A percentile compares a stretch with the other conserved stretches of the same genome.
Conservation (phyloP, 1,284 basidiomycete species). For the Chalciporus sp. region DNA sequence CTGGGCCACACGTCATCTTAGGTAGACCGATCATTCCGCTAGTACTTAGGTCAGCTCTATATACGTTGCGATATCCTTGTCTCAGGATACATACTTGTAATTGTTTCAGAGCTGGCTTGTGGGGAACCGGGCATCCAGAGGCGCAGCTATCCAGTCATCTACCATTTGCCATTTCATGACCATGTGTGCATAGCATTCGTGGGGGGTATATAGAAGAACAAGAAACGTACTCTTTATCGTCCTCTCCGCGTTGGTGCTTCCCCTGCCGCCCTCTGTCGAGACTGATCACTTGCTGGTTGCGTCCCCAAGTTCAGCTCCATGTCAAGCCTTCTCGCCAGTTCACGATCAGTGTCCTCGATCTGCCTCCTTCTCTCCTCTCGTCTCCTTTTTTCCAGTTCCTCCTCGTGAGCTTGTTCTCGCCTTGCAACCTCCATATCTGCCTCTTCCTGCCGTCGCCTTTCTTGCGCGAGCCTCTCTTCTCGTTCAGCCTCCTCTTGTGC, state of each 20-base stretch:
- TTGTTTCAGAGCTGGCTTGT: no score
- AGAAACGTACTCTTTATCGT: slow-evolving; percentile 3
- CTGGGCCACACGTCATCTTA: no score
- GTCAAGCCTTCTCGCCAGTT: slow-evolving; percentile 34
- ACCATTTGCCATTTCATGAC: background rate
- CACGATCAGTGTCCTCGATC: slow-evolving; percentile 31
- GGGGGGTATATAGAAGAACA: background rate
- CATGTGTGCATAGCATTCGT: background rate
- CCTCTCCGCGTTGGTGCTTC: background rate
- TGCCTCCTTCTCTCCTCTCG: slow-evolving; percentile 31
- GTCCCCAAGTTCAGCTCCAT: slow-evolving; percentile 28
- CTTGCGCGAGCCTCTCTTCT: slow-evolving; percentile 24
- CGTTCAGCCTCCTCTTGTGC: slow-evolving; percentile 34
- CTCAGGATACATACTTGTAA: no score
- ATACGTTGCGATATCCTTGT: no score
- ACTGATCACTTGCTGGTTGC: slow-evolving; percentile 13
- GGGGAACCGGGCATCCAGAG: no score
- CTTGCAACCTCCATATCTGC: slow-evolving; percentile 34
- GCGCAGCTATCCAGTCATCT: no score
- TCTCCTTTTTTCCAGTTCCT: slow-evolving; percentile 38
- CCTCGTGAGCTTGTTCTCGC: slow-evolving; percentile 42
- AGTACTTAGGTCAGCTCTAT: no score
- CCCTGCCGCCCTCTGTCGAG: slow-evolving; percentile 3
- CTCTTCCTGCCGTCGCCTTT: slow-evolving; percentile 33
- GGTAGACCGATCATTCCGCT: no score